These are phyloP conservation scores for Capronia epimyces DNA, from an alignment of 2,329 filamentous ascomycete genomes.

Conservation along the genomic window DNA sequence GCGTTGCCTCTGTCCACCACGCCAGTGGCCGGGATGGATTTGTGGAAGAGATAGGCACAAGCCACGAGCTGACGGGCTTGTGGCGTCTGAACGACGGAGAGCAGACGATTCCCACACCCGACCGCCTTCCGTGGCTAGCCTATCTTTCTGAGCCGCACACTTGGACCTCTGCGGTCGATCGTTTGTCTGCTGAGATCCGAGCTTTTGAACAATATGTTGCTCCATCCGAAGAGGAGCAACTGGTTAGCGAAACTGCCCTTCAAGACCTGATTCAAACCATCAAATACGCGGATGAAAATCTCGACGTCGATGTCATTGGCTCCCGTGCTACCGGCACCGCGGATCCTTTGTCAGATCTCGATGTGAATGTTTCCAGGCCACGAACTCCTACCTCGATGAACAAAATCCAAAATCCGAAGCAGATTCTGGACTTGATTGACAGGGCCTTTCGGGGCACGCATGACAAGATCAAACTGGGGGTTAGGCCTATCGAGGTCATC, in stretches of 20 bases:
- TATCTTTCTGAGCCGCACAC: neutral
- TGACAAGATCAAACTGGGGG: conserved; percentile 2
- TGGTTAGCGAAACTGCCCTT: conserved; percentile 30
- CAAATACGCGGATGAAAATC: conserved; percentile 29
- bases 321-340: conserved; percentile 51
- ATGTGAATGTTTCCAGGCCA: conserved; percentile 37
- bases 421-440: conserved; percentile 10
- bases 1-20: neutral
- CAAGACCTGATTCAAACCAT: conserved; percentile 32
- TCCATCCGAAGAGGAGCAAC: conserved; percentile 41
- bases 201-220: conserved; percentile 43
- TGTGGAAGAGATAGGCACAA: conserved; percentile 11
- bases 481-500: conserved; percentile 12
- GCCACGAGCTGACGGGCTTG: conserved; percentile 11
- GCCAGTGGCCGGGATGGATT: neutral
- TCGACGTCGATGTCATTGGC: conserved; percentile 45
- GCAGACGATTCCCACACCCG: neutral
- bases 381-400: conserved; percentile 5
- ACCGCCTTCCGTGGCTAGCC: conserved; percentile 19
- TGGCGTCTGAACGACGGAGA: conserved; percentile 16
- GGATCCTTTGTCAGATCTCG: conserved; percentile 51
- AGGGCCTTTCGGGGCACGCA: conserved; percentile 9
- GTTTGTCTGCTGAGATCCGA: conserved; percentile 44
- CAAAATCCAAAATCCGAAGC: conserved; percentile 4
- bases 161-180: conserved; percentile 14